These are phyloP conservation scores for Yarrowia divulgata DNA, from an alignment of 805 yeast genomes.

Conservation along the genomic window DNA sequence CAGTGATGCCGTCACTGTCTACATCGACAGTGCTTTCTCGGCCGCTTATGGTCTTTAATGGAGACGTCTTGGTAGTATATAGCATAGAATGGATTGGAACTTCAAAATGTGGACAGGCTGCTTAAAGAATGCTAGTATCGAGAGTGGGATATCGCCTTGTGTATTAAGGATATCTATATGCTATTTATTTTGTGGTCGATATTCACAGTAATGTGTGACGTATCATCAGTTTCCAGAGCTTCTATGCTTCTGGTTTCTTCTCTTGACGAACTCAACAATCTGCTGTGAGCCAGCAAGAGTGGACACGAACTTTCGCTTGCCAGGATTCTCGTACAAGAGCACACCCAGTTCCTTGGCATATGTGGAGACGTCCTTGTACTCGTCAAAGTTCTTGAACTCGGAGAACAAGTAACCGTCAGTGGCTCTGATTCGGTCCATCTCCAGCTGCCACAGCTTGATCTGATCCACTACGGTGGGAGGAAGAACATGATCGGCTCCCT, in stretches of 20 bases:
- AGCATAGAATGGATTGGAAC: neutral
- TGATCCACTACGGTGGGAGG: conserved; percentile 99
- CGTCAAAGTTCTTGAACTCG: conserved; percentile 79
- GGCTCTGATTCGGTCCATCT: conserved; percentile 87
- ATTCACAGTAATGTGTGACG: neutral
- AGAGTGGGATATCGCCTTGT: neutral
- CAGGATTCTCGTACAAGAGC: conserved; percentile 81
- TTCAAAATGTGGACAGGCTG: neutral
- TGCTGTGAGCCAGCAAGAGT: conserved; percentile 86
- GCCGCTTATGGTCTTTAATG: conserved; percentile 7
- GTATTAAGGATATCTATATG: conserved; percentile 8
- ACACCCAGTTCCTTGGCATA: conserved; percentile 95
- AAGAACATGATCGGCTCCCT: conserved; percentile 64
- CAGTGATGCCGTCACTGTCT: conserved; percentile 36
- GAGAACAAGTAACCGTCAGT: conserved; percentile 87
- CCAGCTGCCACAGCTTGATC: conserved; percentile 94
- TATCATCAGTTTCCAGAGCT: neutral
- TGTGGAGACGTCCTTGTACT: conserved; percentile 71
- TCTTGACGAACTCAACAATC: conserved; percentile 85
- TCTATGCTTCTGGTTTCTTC: conserved; percentile 14
- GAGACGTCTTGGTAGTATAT: neutral
- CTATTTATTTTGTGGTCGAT: neutral
- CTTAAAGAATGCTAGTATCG: no score
- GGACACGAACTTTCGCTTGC: conserved; percentile 78
- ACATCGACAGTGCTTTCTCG: conserved; percentile 11